Base-by-base conservation (phyloP, 805 yeast species). In the Hanseniaspora lachancei region DNA sequence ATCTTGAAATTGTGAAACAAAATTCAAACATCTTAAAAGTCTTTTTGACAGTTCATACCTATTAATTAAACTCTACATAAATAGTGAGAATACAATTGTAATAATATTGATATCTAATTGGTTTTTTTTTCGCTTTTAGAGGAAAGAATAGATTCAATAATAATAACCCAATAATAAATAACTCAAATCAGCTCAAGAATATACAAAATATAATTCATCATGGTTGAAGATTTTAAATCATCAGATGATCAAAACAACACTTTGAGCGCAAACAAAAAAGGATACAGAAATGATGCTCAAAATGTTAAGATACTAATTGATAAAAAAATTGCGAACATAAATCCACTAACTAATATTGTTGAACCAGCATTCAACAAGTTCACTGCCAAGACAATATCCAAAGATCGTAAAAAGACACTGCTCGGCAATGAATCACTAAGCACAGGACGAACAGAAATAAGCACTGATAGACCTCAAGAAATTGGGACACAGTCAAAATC, bases 281-380 rank as follows among this genome's bases (percentile, higher is more conserved):
- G 7, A 12, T 50, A 44, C 42, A 18, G 35, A 8, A 24, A 46
- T 13, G 16, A 24, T 9, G 55, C 55, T 3, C 23, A 40, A 43
- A 24, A 35, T 10, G 20, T 43, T 18, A 43, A 51, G 18, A 16
- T 29, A 8, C 15, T 51, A 18, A 51, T 51, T 27, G 55, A 51
- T 36, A 43, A 51, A 18, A 51, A 51, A 21, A 18, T 51, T n/a
- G 49, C 46, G 2, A 51, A 51, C 29, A 51, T 51, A 7, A 51
- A 51, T 20, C 55, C 55, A 12, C 10, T 43, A 5, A 51, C 55
- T 3, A 51, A 51, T 12, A 38, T 51, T 10, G 55, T 51, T n/a
- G 55, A 51, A 15, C 55, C 55, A 35, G 55, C 55, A 2, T 51
- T 51, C 39, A 35, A 35, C n/a, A 51, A 35, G 39, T 46, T 46